Percentiles rank a stretch among this genome's conserved stretches.
Evolutionary conservation across 208 protist species (phyloP).

Genomic region (Trypanosoma avium): DNA sequence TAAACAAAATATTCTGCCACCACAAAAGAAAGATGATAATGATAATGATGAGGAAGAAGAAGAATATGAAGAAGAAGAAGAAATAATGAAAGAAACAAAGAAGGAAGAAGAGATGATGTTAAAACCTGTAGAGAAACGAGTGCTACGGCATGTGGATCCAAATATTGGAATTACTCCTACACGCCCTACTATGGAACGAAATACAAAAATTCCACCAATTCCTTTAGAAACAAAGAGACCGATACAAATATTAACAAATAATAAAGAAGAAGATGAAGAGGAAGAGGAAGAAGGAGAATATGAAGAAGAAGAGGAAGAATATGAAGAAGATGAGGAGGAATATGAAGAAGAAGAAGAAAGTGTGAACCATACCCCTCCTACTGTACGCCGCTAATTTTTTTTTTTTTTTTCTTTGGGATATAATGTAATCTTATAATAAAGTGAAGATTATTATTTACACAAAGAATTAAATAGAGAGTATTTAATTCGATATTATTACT

Average conservation of each 20-base stretch:
- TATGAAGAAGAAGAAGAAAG: constrained; percentile 28
- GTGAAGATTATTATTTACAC: too few species aligned
- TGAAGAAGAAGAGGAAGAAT: constrained; percentile 16
- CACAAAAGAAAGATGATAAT: neutral
- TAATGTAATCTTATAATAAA: too few species aligned
- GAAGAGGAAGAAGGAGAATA: constrained; percentile 45
- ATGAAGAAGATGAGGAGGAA: too few species aligned
- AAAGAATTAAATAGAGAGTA: too few species aligned
- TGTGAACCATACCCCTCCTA: too few species aligned
- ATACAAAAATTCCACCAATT: neutral
- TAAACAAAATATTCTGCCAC: neutral
- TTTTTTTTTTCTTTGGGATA: too few species aligned
- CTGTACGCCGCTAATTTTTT: too few species aligned
- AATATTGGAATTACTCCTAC: neutral
- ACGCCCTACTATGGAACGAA: neutral
- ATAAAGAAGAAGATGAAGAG: constrained; percentile 28
- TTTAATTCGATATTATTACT: too few species aligned
- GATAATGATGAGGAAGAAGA: constrained; percentile 35
- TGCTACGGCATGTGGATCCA: constrained; percentile 2
- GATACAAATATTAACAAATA: too few species aligned
- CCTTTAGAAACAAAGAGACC: neutral
- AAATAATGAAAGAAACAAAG: constrained; percentile 25
- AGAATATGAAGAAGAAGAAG: constrained; percentile 35
- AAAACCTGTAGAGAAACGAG: constrained; percentile 20
- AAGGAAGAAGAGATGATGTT: constrained; percentile 35